Conservation (phyloP, 2,329 filamentous ascomycete species). For the Metarhizium guizhouense region DNA sequence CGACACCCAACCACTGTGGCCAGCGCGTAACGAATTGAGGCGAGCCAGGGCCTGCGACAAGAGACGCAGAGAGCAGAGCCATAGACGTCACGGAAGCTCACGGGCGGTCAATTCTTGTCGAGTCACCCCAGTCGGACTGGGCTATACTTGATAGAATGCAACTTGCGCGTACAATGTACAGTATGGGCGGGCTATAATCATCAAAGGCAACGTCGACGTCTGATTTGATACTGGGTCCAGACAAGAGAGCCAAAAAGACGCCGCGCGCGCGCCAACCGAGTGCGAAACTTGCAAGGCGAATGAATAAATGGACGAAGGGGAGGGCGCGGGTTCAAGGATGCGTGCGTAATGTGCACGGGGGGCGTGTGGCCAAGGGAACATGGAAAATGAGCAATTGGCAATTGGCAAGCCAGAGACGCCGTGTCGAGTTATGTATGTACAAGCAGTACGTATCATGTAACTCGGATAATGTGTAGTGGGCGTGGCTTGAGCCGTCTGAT, state of each 20-base stretch:
- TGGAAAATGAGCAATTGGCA: too few species aligned
- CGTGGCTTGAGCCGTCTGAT: too few species aligned
- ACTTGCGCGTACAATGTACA: too few species aligned
- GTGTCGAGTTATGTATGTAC: too few species aligned
- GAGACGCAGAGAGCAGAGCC: not conserved
- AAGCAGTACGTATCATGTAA: too few species aligned
- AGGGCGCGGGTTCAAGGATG: not conserved
- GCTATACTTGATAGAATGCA: too few species aligned
- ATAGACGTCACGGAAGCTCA: not conserved
- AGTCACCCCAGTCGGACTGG: too few species aligned
- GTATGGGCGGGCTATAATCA: too few species aligned
- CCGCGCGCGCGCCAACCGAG: not conserved
- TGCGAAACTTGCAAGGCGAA: not conserved
- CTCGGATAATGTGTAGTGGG: too few species aligned
- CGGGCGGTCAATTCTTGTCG: too few species aligned
- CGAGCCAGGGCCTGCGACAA: not conserved
- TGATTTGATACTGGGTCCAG: not conserved
- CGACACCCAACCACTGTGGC: not conserved
- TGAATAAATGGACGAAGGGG: not conserved
- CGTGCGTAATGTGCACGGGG: not conserved
- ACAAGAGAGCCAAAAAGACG: not conserved
- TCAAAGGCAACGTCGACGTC: not conserved
- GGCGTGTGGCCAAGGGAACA: not conserved
- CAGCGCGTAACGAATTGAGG: not conserved
- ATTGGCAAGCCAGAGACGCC: too few species aligned